Percentiles rank a stretch among this genome's conserved stretches.
phyloP scores from a whole-genome alignment of 2,329 filamentous ascomycete species.

The Fonsecaea pugnacius region DNA sequence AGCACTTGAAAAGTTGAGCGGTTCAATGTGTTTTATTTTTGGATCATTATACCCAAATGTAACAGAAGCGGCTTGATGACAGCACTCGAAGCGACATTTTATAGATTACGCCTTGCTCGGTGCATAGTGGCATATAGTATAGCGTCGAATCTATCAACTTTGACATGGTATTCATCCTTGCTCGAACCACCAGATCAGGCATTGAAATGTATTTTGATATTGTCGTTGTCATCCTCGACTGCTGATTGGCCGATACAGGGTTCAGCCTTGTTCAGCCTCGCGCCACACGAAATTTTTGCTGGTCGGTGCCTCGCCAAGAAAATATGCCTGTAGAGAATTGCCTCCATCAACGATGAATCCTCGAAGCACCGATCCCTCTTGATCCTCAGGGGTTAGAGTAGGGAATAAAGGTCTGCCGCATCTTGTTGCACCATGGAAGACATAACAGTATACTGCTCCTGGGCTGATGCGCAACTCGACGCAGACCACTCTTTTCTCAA shows the following conservation, averaged over 20 bases:
- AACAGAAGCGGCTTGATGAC: constrained; percentile 13
- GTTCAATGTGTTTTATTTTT: constrained; percentile 9
- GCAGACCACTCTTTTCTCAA: constrained; percentile 60
- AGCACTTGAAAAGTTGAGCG: constrained; percentile 5
- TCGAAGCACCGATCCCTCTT: background rate
- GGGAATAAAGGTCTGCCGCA: background rate
- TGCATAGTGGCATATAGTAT: constrained; percentile 3
- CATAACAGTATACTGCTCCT: constrained; percentile 37
- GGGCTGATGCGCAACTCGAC: constrained; percentile 44
- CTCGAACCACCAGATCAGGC: too few relatives aligned
- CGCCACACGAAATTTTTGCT: constrained; percentile 13
- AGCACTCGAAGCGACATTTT: constrained; percentile 9
- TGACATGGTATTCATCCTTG: background rate
- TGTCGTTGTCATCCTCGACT: background rate
- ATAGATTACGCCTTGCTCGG: constrained; percentile 7
- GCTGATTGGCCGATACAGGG: background rate
- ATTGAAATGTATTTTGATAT: too few relatives aligned
- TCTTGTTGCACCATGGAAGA: constrained; percentile 39
- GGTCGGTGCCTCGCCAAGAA: constrained; percentile 7
- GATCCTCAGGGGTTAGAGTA: background rate
- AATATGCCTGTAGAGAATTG: constrained; percentile 7
- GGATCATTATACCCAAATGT: constrained; percentile 14
- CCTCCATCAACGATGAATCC: background rate
- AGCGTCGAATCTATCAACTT: background rate
- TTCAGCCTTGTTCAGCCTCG: constrained; percentile 20